Evolutionary conservation across 1,284 basidiomycete species (phyloP), one percentile per base, ranked within the genome.

Genomic region (Ustilago tritici): DNA sequence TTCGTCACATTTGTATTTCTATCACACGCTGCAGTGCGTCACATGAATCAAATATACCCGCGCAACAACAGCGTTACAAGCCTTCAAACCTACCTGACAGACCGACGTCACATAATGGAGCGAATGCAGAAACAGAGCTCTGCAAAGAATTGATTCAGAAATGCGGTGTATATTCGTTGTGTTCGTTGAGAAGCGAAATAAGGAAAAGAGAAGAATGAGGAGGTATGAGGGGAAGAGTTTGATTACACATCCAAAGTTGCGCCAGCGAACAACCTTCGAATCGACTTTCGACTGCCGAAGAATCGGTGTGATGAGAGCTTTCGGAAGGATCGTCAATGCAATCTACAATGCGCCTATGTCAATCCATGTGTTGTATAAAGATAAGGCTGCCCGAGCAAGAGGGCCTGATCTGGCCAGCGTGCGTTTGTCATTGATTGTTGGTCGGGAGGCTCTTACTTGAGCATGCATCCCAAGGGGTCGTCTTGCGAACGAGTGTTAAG

Each of bases 401-500:
- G n/a, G 7, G 11, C 6, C n/a, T 6, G 43, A n/a, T 19, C 10
- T 46, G 43, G n/a, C 43, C n/a, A 19, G 43, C 19, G 43, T 19
- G 43, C 11, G 43, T 46, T 46, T 19, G 43, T 46, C 19, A 19
- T 19, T 46, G 8, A 19, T 28, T 46, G 11, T n/a, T 19, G 3
- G 43, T 46, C n/a, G 43, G 2, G 43, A 46, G 11, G 43, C 43
- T 14, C 40, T 61, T 74, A 79, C 70, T 79, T 76, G 70, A 79
- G 77, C 57, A 63, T 28, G 74, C 77, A 79, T 65, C 73, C 76
- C 28, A 74, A 43, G 34, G 74, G 78, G 65, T 76, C 82, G 56
- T 84, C 84, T 61, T 81, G 78, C 55, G 73, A 72, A 34, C 84
- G 70, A 6, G 89, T 89, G 88, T 95, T 93, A 91, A 95, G 92